Percentiles rank a stretch among this genome's conserved stretches.
Evolutionary conservation across 1,139 yeast genomes (phyloP).

Genomic region (Groenewaldozyma sp.): DNA sequence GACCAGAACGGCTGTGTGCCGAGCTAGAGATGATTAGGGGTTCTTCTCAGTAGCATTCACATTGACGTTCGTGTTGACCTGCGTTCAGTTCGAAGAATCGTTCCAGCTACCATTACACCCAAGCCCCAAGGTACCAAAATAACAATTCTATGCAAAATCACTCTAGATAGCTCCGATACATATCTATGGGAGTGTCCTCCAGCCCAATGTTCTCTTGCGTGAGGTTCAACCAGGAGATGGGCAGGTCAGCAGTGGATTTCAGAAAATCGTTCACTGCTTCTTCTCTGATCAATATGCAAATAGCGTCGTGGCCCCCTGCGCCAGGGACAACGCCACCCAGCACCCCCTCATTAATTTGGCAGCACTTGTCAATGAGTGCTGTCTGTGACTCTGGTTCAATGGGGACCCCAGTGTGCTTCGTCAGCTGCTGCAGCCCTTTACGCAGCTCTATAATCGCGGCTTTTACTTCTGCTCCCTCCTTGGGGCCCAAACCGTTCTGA

Average conservation of each 20-base stretch:
- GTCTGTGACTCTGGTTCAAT: constrained; percentile 83
- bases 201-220: constrained; percentile 29
- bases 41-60: no score
- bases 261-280: constrained; percentile 35
- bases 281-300: constrained; percentile 57
- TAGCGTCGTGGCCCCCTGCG: constrained; percentile 96
- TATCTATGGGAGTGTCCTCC: no score
- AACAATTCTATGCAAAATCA: no score
- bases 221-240: constrained; percentile 28
- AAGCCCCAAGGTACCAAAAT: no score
- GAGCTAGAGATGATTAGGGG: no score
- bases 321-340: constrained; percentile 96
- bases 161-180: no score
- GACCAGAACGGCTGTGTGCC: no score
- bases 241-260: constrained; percentile 24
- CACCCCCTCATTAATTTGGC: constrained; percentile 50
- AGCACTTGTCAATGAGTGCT: constrained; percentile 51
- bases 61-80: no score
- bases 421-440: constrained; percentile 45
- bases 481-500: constrained; percentile 9
- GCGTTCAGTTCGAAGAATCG: no score
- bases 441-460: constrained; percentile 36
- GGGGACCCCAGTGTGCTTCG: constrained; percentile 65
- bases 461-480: constrained; percentile 3
- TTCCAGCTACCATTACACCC: no score